A percentile compares a stretch with the other conserved stretches of the same genome.
These are phyloP conservation scores for Coemansia sp. DNA, from an alignment of 192 early-diverging fungal genomes.

Conservation along the genomic window DNA sequence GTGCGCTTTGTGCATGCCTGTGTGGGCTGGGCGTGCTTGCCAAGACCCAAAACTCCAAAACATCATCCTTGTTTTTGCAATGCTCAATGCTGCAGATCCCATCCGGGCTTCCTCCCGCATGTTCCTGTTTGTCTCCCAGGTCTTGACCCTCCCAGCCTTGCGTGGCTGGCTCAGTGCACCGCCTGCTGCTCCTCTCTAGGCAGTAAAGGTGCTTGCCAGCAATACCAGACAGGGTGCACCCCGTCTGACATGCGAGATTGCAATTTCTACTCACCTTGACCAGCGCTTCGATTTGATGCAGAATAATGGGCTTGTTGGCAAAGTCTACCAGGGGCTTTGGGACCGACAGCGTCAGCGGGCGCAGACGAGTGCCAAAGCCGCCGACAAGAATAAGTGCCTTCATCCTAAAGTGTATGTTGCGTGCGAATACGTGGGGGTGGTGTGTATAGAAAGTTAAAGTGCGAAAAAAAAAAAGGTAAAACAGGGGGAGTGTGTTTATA, in stretches of 20 bases:
- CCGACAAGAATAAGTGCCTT: constrained; percentile 84
- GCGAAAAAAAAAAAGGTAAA: constrained; percentile 1
- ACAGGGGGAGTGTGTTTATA: neutral
- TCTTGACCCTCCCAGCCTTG: no score
- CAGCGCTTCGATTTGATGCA: constrained; percentile 97
- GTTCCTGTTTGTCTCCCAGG: no score
- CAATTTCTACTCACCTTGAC: constrained; percentile 70
- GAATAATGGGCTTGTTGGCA: constrained; percentile 97
- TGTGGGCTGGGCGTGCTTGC: no score
- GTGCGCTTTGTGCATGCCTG: neutral
- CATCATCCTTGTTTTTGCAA: no score
- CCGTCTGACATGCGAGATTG: neutral
- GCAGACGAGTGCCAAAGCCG: constrained; percentile 96
- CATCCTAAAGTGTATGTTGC: constrained; percentile 50
- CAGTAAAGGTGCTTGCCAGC: no score
- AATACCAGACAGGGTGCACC: no score
- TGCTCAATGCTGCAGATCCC: no score
- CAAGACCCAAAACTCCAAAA: no score
- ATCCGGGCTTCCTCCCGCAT: no score
- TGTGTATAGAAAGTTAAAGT: neutral
- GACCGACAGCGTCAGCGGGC: constrained; percentile 92
- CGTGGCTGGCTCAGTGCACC: no score
- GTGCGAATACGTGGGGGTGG: neutral
- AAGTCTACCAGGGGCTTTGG: constrained; percentile 99
- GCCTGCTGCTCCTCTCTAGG: no score